These are phyloP conservation scores for Pseudogymnoascus sp. DNA, from an alignment of 2,329 filamentous ascomycete genomes.

Conservation along the genomic window DNA sequence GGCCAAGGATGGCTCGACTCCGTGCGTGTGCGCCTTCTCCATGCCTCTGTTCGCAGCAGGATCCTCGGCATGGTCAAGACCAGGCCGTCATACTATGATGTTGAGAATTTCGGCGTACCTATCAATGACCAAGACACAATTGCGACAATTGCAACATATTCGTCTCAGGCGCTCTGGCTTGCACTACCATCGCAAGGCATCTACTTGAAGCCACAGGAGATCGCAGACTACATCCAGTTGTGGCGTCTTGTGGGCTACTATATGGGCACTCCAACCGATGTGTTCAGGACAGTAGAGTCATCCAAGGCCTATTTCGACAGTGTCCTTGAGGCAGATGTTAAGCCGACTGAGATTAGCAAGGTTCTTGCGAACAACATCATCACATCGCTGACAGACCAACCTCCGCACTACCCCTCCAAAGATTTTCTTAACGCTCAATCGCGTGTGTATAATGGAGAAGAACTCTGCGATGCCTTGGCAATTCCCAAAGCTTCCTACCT, in stretches of 20 bases:
- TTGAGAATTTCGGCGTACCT: slow-evolving; percentile 51
- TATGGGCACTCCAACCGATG: slow-evolving; percentile 57
- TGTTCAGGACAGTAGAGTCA: slow-evolving; percentile 46
- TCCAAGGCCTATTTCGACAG: slow-evolving; percentile 60
- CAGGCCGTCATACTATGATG: slow-evolving; percentile 53
- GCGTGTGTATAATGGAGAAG: slow-evolving; percentile 61
- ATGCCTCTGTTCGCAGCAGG: slow-evolving; percentile 56
- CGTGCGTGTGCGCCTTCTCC: slow-evolving; percentile 60
- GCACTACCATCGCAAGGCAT: slow-evolving; percentile 67
- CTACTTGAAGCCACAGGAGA: slow-evolving; percentile 52
- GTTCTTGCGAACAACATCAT: slow-evolving; percentile 70
- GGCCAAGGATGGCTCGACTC: slow-evolving; percentile 58
- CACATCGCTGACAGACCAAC: slow-evolving; percentile 53
- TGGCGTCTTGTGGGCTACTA: slow-evolving; percentile 70
- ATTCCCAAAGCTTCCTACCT: slow-evolving; percentile 16
- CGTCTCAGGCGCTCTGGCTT: slow-evolving; percentile 57
- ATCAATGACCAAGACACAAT: slow-evolving; percentile 71
- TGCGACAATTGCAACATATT: slow-evolving; percentile 64
- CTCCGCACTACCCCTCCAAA: slow-evolving; percentile 56
- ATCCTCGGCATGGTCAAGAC: slow-evolving; percentile 52
- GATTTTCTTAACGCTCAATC: slow-evolving; percentile 61
- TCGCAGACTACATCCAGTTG: slow-evolving; percentile 61
- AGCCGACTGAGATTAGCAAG: slow-evolving; percentile 53
- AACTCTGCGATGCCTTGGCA: slow-evolving; percentile 51
- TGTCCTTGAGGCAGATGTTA: slow-evolving; percentile 56